A percentile compares a stretch with the other conserved stretches of the same genome.
Conservation (phyloP, 2,329 filamentous ascomycete species). For the Pseudogymnoascus sp. region DNA sequence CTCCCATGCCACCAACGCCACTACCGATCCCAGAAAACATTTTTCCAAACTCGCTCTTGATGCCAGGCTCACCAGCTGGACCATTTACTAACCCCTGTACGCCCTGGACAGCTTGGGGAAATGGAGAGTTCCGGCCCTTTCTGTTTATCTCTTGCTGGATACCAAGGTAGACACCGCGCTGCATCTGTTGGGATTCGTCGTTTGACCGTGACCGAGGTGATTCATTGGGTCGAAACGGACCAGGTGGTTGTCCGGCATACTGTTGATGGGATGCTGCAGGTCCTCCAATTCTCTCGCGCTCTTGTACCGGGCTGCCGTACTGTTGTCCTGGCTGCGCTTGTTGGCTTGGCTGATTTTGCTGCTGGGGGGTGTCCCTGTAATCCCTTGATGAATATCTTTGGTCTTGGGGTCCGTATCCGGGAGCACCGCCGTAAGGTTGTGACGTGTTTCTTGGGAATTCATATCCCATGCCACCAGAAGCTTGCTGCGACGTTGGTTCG, state of each 20-base stretch:
- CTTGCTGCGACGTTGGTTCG: slow-evolving; percentile 15
- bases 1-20: slow-evolving; percentile 50
- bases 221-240: slow-evolving; percentile 38
- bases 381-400: slow-evolving; percentile 23
- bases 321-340: slow-evolving; percentile 30
- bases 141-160: slow-evolving; percentile 72
- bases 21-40: slow-evolving; percentile 92
- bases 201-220: slow-evolving; percentile 35
- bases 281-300: slow-evolving; percentile 9
- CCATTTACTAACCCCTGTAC: slow-evolving; percentile 75
- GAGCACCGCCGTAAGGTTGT: slow-evolving; percentile 21
- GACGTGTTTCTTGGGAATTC: slow-evolving; percentile 23
- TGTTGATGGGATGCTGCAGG: slow-evolving; percentile 30
- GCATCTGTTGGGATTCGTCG: slow-evolving; percentile 49
- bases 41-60: slow-evolving; percentile 89
- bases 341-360: slow-evolving; percentile 29
- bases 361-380: slow-evolving; percentile 25
- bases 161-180: slow-evolving; percentile 62
- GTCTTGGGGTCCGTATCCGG: slow-evolving; percentile 29
- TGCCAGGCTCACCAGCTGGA: slow-evolving; percentile 74
- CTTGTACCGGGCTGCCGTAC: slow-evolving; percentile 13
- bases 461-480: slow-evolving; percentile 18
- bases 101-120: slow-evolving; percentile 90
- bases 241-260: slow-evolving; percentile 31
- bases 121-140: slow-evolving; percentile 74